Conservation (phyloP, 768 basidiomycete species). For the Paxillus rubicundulus region DNA sequence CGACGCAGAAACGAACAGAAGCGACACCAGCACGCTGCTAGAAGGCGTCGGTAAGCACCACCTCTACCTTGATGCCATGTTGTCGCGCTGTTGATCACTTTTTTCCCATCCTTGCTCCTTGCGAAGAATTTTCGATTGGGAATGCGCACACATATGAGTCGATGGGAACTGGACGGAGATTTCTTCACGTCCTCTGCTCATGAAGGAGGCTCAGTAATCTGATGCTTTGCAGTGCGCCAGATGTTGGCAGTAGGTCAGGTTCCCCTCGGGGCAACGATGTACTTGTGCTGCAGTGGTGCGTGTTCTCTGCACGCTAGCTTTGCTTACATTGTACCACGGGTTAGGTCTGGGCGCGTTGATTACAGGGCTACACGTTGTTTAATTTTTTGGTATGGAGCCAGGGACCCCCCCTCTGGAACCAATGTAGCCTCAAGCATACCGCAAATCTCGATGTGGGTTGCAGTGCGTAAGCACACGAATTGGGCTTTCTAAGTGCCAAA, state of each 20-base stretch:
- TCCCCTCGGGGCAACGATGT: slow-evolving; percentile 19
- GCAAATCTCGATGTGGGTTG: slow-evolving; percentile 17
- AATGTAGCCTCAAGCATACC: slow-evolving; percentile 12
- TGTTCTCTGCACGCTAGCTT: slow-evolving; percentile 8
- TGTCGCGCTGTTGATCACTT: slow-evolving; percentile 9
- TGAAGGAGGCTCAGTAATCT: slow-evolving; percentile 9
- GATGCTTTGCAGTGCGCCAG: slow-evolving; percentile 21
- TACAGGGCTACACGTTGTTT: slow-evolving; percentile 24
- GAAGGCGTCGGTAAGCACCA: slow-evolving; percentile 22
- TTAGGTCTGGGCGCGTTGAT: slow-evolving; percentile 13
- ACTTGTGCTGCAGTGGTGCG: slow-evolving; percentile 13
- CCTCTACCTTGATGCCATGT: slow-evolving; percentile 9
- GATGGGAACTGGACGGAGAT: slow-evolving; percentile 24
- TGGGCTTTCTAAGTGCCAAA: slow-evolving; percentile 16
- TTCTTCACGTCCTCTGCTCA: slow-evolving; percentile 12
- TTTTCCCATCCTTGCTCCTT: slow-evolving; percentile 14
- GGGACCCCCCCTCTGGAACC: slow-evolving; percentile 4
- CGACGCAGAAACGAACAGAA: slow-evolving; percentile 23
- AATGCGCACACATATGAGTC: slow-evolving; percentile 16
- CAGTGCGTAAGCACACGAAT: slow-evolving; percentile 16
- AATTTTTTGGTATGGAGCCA: slow-evolving; percentile 21
- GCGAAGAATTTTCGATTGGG: slow-evolving; percentile 23
- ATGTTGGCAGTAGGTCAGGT: slow-evolving; percentile 11
- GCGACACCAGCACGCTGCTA: slow-evolving; percentile 29
- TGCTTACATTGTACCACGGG: slow-evolving; percentile 11